A percentile compares a stretch with the other conserved stretches of the same genome.
phyloP scores from a whole-genome alignment of 2,329 filamentous ascomycete species.

The Talaromyces funiculosus region DNA sequence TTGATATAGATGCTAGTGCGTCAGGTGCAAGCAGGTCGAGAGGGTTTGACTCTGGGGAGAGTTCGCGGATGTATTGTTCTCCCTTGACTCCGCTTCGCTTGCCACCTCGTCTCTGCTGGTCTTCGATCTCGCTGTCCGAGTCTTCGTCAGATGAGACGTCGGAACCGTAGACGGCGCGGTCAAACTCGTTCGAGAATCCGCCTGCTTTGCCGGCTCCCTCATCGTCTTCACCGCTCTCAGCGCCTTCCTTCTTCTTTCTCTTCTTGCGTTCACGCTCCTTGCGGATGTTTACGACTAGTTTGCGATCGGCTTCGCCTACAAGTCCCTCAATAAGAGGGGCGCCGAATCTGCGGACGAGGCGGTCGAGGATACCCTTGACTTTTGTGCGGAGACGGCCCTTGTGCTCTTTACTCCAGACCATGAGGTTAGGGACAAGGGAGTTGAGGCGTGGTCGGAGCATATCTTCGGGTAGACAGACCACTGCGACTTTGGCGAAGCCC shows the following conservation, averaged over 20 bases:
- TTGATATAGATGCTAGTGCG: constrained; percentile 87
- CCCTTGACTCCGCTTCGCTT: background rate
- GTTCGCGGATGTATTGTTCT: constrained; percentile 80
- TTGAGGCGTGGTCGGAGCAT: constrained; percentile 72
- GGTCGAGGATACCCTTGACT: constrained; percentile 95
- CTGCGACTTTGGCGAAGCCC: constrained; percentile 93
- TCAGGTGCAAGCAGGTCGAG: constrained; percentile 86
- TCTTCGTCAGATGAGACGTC: constrained; percentile 44
- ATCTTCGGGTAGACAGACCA: constrained; percentile 74
- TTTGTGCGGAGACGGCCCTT: constrained; percentile 96
- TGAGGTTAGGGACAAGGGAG: constrained; percentile 77
- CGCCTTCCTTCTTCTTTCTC: constrained; percentile 70
- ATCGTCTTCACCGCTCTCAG: constrained; percentile 51
- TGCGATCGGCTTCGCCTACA: constrained; percentile 80
- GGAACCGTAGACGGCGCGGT: constrained; percentile 89
- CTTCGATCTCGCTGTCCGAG: constrained; percentile 19
- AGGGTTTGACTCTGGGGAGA: constrained; percentile 73
- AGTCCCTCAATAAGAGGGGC: constrained; percentile 71
- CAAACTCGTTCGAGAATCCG: constrained; percentile 82
- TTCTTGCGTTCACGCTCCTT: constrained; percentile 90
- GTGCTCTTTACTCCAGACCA: constrained; percentile 96
- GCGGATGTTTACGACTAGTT: constrained; percentile 87
- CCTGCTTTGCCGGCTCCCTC: constrained; percentile 44
- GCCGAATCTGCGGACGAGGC: constrained; percentile 87
- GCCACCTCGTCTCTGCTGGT: constrained; percentile 51